Conservation (phyloP, 2,329 filamentous ascomycete species). For the Tolypocladium cylindrosporum region DNA sequence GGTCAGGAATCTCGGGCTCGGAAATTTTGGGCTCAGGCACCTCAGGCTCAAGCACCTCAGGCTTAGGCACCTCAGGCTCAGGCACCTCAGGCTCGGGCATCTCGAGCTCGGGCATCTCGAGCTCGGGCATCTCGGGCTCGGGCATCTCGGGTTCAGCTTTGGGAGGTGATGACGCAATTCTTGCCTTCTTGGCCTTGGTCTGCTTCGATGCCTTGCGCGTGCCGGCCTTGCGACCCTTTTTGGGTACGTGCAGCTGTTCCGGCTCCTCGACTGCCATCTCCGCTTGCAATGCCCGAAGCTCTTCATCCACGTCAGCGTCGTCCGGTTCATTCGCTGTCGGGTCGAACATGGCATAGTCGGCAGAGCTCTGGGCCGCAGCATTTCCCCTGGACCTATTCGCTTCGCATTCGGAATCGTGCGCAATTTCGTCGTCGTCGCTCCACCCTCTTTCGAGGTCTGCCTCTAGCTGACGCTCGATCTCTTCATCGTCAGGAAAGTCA, state of each 20-base stretch:
- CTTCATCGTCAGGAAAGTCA: slow-evolving; percentile 47
- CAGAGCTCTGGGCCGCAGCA: slow-evolving; percentile 18
- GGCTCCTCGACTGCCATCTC: slow-evolving; percentile 36
- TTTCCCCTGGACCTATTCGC: slow-evolving; percentile 17
- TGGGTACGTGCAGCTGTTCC: slow-evolving; percentile 32
- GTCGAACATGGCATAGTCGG: slow-evolving; percentile 43
- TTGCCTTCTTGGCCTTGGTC: slow-evolving; percentile 33
- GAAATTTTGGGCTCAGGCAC: slow-evolving; percentile 8
- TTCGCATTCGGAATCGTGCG: slow-evolving; percentile 36
- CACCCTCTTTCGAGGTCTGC: slow-evolving; percentile 51
- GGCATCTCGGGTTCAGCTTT: slow-evolving; percentile 6
- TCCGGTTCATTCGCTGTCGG: slow-evolving; percentile 32
- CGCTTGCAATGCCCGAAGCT: slow-evolving; percentile 37
- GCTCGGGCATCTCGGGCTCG: slow-evolving; percentile 2
- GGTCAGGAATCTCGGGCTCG: not conserved
- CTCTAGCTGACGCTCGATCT: slow-evolving; percentile 56
- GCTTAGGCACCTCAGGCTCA: slow-evolving; percentile 1
- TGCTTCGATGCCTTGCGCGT: slow-evolving; percentile 43
- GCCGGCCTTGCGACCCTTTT: slow-evolving; percentile 45
- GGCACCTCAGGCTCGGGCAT: not conserved
- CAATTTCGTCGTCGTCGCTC: slow-evolving; percentile 41
- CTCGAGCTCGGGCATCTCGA: slow-evolving; percentile 5
- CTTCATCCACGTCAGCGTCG: slow-evolving; percentile 40
- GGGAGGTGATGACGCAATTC: slow-evolving; percentile 19
- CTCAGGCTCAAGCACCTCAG: slow-evolving; percentile 1